Evolutionary conservation across 2,329 filamentous ascomycete species (phyloP), one percentile per base, ranked within the genome.

Genomic region (Aulographum hederae): DNA sequence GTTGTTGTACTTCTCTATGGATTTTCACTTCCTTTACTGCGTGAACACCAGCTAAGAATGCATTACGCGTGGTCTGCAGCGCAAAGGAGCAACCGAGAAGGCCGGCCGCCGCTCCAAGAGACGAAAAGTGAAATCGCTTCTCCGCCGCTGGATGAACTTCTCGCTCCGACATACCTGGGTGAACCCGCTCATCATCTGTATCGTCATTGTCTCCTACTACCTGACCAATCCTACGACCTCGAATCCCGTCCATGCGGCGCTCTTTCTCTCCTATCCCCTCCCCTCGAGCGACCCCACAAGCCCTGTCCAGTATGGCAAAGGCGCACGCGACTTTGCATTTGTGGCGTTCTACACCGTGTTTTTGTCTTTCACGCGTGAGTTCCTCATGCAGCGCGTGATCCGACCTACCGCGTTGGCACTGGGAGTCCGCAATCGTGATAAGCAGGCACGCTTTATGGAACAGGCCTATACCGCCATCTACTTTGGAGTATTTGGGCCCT

Each of bases 391-490:
- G 57, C 75, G 82, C 45, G 46, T 92, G 31, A 70, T 94, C 36
- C 72, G 75, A 10, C 85, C 84, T 0, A 61, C 85, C 38, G 81
- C 82, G 4, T 63, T 70, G 27, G 64, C 60, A 41, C 72, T 63
- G 33, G 78, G 80, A 12, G 72, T 94, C 46, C 65, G 60, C 37
- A 71, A 68, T 39, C 69, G 74, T 34, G 72, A 66, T 39, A 94
- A 93, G 60, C 82, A 89, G 47, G 69, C 75, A 12, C 76, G 85
- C 20, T 94, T 93, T 64, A 89, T 93, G 80, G 85, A 95, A 55
- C 85, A 95, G 57, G 72, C 78, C 47, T 95, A 95, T 57, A 93
- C 85, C 2, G 85, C 84, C 17, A 61, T 93, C 33, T 94, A 95
- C 65, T 93, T 93, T 53, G 71, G 56, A 28, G 51, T 89, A 35